Percentiles rank a stretch among this genome's conserved stretches.
phyloP scores from a whole-genome alignment of 176 grass and related monocot genomes.

The Bothriochloa decipiens region DNA sequence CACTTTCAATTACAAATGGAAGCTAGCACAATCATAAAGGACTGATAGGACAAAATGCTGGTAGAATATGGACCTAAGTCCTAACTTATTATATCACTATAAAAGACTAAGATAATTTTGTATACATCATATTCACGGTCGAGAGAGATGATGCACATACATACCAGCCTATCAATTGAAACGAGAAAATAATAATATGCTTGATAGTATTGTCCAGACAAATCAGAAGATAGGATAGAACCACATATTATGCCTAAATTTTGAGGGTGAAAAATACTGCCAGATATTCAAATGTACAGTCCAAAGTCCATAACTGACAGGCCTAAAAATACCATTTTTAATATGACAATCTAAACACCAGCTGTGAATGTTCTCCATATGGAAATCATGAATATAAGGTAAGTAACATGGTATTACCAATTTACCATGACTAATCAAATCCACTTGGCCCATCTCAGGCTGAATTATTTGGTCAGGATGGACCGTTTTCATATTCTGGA shows the following conservation, averaged over 20 bases:
- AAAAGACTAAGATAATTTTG: slow-evolving; percentile 31
- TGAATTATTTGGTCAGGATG: not conserved
- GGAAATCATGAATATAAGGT: not conserved
- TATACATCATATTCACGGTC: too few relatives aligned
- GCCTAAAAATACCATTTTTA: too few relatives aligned
- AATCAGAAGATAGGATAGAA: not conserved
- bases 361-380: not conserved
- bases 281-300: not conserved
- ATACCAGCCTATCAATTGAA: slow-evolving; percentile 5
- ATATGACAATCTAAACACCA: not conserved
- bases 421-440: not conserved
- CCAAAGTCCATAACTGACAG: not conserved
- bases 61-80: slow-evolving; percentile 28
- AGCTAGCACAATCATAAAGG: slow-evolving; percentile 39
- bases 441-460: not conserved
- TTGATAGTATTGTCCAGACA: not conserved
- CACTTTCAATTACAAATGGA: slow-evolving; percentile 21
- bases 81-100: not conserved
- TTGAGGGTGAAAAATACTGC: slow-evolving; percentile 14
- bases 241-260: not conserved
- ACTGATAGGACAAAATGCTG: slow-evolving; percentile 14
- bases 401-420: not conserved
- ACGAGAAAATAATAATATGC: slow-evolving; percentile 11
- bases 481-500: not conserved
- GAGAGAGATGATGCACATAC: not conserved